phyloP scores from a whole-genome alignment of 78 protist species.

The Dictyostelium capitatum region DNA sequence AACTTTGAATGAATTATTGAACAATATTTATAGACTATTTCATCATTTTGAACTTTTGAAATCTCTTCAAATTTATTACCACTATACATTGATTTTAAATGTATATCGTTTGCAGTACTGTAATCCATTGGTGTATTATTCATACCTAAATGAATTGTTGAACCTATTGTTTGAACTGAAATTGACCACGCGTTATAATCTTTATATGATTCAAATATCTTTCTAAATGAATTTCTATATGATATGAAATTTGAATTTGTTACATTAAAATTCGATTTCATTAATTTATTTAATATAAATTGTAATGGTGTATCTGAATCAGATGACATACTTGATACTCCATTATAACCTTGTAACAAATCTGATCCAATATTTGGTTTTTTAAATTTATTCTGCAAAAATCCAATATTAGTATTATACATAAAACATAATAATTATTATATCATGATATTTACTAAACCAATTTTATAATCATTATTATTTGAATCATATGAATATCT shows the following conservation, averaged over 20 bases:
- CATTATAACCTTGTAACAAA: background rate
- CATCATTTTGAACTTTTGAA: background rate
- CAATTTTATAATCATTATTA: background rate
- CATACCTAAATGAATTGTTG: conserved; percentile 12
- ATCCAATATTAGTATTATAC: background rate
- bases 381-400: background rate
- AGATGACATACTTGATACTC: background rate
- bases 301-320: background rate
- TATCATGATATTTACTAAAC: background rate
- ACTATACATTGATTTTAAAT: conserved; percentile 5
- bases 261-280: background rate
- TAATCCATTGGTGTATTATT: background rate
- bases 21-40: background rate
- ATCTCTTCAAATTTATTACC: background rate
- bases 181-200: background rate
- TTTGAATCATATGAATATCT: conserved; percentile 5
- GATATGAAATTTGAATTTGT: background rate
- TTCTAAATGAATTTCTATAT: conserved; percentile 1
- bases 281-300: background rate
- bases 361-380: background rate
- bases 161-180: background rate
- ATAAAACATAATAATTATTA: background rate
- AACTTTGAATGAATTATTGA: background rate
- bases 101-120: too few species aligned
- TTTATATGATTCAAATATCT: background rate